Evolutionary conservation across 768 basidiomycete genomes (phyloP).

Genomic region (Boletus subparvulus): DNA sequence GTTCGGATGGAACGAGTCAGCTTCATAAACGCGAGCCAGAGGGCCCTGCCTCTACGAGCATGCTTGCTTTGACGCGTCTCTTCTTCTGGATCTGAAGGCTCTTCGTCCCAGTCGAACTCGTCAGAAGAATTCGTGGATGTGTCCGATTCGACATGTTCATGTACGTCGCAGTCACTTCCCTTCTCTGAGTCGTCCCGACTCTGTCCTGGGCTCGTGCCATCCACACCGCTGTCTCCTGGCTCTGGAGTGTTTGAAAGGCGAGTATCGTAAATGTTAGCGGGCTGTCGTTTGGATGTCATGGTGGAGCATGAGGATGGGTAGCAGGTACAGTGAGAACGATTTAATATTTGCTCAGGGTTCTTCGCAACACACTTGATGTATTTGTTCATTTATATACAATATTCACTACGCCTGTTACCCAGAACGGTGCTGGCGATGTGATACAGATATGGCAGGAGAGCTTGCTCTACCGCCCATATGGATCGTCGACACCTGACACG

Average conservation of each 20-base stretch:
- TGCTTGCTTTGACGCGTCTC: constrained; percentile 33
- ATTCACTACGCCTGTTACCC: background rate
- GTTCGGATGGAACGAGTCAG: constrained; percentile 59
- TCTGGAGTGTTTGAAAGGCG: constrained; percentile 6
- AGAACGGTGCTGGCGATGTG: background rate
- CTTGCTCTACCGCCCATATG: too few species aligned
- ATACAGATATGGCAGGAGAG: background rate
- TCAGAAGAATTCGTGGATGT: constrained; percentile 62
- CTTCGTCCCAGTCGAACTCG: constrained; percentile 76
- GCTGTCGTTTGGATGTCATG: constrained; percentile 17
- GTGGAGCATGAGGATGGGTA: constrained; percentile 5
- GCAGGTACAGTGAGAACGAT: background rate
- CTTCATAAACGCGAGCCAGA: constrained; percentile 68
- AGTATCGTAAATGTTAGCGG: constrained; percentile 4
- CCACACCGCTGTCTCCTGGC: constrained; percentile 1
- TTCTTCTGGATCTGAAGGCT: constrained; percentile 35
- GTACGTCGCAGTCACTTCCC: constrained; percentile 8
- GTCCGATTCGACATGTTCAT: constrained; percentile 25
- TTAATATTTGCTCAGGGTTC: constrained; percentile 1
- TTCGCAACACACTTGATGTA: background rate
- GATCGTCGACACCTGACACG: background rate
- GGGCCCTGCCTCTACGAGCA: constrained; percentile 59
- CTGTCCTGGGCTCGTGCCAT: background rate
- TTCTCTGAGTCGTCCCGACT: constrained; percentile 7
- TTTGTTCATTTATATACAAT: constrained; percentile 6